These are phyloP conservation scores for Allomyces arbusculus DNA, from an alignment of 192 early-diverging fungal genomes.

Conservation along the genomic window DNA sequence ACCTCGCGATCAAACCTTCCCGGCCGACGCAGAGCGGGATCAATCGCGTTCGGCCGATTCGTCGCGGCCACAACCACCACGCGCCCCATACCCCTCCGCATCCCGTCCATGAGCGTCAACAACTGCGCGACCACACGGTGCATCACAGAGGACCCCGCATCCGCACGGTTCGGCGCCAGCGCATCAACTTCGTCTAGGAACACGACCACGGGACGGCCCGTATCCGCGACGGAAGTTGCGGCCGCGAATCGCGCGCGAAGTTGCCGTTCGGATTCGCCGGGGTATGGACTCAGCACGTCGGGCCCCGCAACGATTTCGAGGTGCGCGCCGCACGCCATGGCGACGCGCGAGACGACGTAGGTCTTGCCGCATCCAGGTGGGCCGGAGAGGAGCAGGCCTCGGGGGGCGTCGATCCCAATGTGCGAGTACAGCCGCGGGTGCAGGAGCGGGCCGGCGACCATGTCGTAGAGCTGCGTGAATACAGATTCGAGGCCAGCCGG, in stretches of 20 bases:
- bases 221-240: neutral
- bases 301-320: neutral
- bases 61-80: conserved; percentile 71
- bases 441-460: no score
- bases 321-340: neutral
- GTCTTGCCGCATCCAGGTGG: no score
- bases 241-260: neutral
- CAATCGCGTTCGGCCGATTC: conserved; percentile 67
- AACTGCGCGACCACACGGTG: conserved; percentile 63
- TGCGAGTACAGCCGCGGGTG: no score
- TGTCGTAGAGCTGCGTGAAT: no score
- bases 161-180: conserved; percentile 14
- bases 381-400: no score
- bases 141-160: conserved; percentile 33
- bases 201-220: neutral
- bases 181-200: conserved; percentile 6
- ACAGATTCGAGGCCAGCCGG: no score
- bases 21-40: conserved; percentile 60
- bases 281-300: neutral
- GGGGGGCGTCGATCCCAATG: no score
- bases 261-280: neutral
- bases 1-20: conserved; percentile 79
- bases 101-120: conserved; percentile 77
- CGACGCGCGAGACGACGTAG: no score
- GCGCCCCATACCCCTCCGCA: conserved; percentile 28